These are phyloP conservation scores for Nemania bipapillata DNA, from an alignment of 2,329 filamentous ascomycete species.

Conservation along the genomic window DNA sequence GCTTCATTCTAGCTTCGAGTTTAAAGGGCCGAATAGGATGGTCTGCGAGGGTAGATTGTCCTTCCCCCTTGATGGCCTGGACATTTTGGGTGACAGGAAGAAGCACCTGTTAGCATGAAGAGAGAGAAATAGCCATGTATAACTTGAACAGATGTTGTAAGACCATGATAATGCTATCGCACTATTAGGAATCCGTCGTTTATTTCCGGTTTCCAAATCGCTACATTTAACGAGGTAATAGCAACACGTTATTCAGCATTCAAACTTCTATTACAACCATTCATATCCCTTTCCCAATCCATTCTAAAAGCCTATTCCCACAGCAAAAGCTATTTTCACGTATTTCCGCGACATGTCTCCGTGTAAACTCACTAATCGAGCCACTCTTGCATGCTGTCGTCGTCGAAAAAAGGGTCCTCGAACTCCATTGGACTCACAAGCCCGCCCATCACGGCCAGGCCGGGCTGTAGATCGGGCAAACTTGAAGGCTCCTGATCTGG, in stretches of 20 bases:
- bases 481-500: not conserved
- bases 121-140: too few relatives aligned
- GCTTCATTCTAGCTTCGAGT: too few relatives aligned
- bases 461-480: not conserved
- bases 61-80: too few relatives aligned
- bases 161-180: not conserved
- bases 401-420: not conserved
- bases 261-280: not conserved
- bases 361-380: not conserved
- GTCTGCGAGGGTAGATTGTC: too few relatives aligned
- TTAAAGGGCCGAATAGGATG: too few relatives aligned
- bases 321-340: not conserved
- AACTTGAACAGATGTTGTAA: too few relatives aligned
- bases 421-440: not conserved
- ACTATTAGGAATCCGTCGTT: not conserved
- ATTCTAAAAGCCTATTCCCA: not conserved
- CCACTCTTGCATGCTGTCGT: not conserved
- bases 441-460: not conserved
- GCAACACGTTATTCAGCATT: not conserved
- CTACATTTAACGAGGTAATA: not conserved
- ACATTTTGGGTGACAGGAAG: too few relatives aligned
- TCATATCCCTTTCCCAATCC: not conserved
- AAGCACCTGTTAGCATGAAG: too few relatives aligned
- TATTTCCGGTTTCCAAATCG: not conserved
- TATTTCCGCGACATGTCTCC: not conserved